A percentile compares a stretch with the other conserved stretches of the same genome.
Conservation (phyloP, 1,284 basidiomycete species). For the Inonotus hispidus region DNA sequence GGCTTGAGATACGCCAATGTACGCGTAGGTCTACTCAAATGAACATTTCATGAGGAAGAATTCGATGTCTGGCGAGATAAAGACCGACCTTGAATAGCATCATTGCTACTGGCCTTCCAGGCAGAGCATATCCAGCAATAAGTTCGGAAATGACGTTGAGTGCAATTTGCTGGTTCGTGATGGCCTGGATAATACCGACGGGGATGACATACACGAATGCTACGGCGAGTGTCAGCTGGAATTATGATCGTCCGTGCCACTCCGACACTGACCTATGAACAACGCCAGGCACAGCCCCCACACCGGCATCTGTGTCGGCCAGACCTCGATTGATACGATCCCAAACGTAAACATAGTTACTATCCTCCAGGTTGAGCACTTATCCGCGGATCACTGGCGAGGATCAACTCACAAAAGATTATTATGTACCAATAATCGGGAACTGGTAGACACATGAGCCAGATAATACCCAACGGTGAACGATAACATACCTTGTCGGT, state of each 20-base stretch:
- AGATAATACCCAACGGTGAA: too few relatives aligned
- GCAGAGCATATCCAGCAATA: conserved; percentile 42
- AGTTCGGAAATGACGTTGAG: conserved; percentile 56
- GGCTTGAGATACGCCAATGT: conserved; percentile 40
- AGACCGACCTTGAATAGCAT: conserved; percentile 35
- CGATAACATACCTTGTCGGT: conserved; percentile 40
- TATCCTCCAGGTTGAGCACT: background rate
- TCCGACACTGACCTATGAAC: conserved; percentile 32
- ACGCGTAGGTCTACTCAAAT: conserved; percentile 36
- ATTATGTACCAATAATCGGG: conserved; percentile 70
- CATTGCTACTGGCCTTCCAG: conserved; percentile 42
- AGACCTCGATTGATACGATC: conserved; percentile 45
- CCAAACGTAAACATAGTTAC: conserved; percentile 42
- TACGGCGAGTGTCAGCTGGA: conserved; percentile 23
- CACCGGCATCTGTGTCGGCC: conserved; percentile 39
- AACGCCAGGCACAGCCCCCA: conserved; percentile 46
- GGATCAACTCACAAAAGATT: conserved; percentile 35
- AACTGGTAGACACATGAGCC: too few relatives aligned
- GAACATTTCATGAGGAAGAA: background rate
- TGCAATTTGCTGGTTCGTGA: conserved; percentile 59
- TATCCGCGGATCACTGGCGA: background rate
- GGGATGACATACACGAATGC: conserved; percentile 57
- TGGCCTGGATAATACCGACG: conserved; percentile 63
- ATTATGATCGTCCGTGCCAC: background rate
- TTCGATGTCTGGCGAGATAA: background rate